Base-by-base conservation (phyloP, 192 early-diverging fungal species). In the Chytriomyces sp. region DNA sequence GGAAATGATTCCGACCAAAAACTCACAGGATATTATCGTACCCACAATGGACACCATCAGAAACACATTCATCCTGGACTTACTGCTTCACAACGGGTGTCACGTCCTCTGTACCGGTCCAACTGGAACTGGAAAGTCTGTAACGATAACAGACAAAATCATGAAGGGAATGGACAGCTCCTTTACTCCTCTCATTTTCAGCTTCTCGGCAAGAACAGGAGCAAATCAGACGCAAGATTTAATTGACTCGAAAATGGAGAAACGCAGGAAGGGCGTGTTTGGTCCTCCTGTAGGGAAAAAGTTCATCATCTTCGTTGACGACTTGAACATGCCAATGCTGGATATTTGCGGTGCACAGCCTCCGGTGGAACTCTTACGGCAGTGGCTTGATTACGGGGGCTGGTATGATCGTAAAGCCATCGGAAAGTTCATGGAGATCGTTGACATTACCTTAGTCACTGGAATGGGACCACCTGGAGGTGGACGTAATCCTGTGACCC, bases 401-500 rank as follows among this genome's bases (percentile, higher is more conserved):
- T 90, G 89, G 89, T 90, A 90, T 75, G 87, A 90, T 64, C 67
- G 86, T 20, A 87, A 83, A 77, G 83, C 83, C 43, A 78, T 88
- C 64, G 88, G 87, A 24, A 89, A 87, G 72, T 88, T 89, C 71
- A 88, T 86, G 88, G 88, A 89, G 61, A 80, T 90, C 48, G 82
- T 87, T 1, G 89, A 90, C 73, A 82, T 90, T 10, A 83, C 84
- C 6, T 89, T 90, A 68, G 84, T 86, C 43, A 77, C 77, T 28
- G 89, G 87, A 24, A 90, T 90, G 89, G 89, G 89, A 3, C 89
- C 86, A 24, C 89, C 89, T 3, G 89, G 89, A 5, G 89, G 89
- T 43, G 89, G 89, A n/a, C 18, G 87, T 26, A 89, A 89, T 64
- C 87, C 87, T 18, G 84, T 90, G 0, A 89, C 86, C 16, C 77